Percentiles rank a stretch among this genome's conserved stretches.
phyloP scores from a whole-genome alignment of 371 early-diverging fungal genomes.

The Apophysomyces variabilis region DNA sequence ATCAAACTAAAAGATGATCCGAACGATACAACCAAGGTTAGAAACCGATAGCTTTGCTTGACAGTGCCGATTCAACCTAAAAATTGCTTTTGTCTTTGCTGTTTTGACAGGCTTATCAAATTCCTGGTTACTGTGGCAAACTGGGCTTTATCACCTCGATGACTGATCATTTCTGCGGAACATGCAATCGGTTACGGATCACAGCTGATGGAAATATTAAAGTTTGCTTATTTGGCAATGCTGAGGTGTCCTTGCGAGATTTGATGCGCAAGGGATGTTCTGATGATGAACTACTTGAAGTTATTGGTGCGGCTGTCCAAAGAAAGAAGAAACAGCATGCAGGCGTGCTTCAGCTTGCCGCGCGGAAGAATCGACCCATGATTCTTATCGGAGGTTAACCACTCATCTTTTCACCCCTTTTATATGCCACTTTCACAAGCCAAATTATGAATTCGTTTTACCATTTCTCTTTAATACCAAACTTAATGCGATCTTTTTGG shows the following conservation, averaged over 20 bases:
- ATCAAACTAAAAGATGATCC: conserved; percentile 69
- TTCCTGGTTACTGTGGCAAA: conserved; percentile 82
- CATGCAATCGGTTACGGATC: conserved; percentile 91
- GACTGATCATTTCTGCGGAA: conserved; percentile 94
- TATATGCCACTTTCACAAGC: background rate
- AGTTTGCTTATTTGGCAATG: conserved; percentile 90
- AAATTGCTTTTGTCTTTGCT: background rate
- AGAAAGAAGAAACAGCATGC: conserved; percentile 92
- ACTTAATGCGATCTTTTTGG: too few species aligned
- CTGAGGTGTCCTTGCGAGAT: conserved; percentile 86
- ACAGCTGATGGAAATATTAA: conserved; percentile 96
- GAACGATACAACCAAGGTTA: conserved; percentile 88
- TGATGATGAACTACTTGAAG: conserved; percentile 69
- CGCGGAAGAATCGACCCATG: conserved; percentile 92
- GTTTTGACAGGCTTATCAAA: conserved; percentile 50
- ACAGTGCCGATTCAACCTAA: too few species aligned
- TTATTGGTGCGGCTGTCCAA: conserved; percentile 80
- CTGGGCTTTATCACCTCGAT: conserved; percentile 96
- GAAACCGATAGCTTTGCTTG: conserved; percentile 16
- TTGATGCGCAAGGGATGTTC: conserved; percentile 69
- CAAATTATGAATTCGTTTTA: too few species aligned
- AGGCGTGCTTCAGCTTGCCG: conserved; percentile 84
- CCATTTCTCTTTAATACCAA: too few species aligned
- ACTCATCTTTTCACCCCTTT: background rate
- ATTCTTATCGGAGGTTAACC: conserved; percentile 89